Evolutionary conservation across 129 eudicot species (phyloP).

Genomic region (Lactuca sativa): DNA sequence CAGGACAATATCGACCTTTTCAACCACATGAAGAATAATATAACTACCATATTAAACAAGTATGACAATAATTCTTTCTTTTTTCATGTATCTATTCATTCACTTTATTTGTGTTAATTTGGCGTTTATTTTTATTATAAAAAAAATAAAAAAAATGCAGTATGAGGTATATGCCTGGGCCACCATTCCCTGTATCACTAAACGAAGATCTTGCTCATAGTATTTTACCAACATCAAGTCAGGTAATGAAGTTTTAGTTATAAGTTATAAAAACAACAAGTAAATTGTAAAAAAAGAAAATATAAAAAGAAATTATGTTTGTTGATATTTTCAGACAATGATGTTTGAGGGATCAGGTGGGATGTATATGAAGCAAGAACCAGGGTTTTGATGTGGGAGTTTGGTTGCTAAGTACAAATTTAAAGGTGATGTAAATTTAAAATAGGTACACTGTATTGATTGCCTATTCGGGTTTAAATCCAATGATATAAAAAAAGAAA

Average conservation of each 20-base stretch:
- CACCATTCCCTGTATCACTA: constrained; percentile 62
- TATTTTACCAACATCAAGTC: constrained; percentile 46
- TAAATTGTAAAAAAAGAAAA: not conserved
- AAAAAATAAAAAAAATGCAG: constrained; percentile 42
- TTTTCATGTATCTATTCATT: not conserved
- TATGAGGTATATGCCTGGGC: constrained; percentile 78
- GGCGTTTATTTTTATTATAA: not conserved
- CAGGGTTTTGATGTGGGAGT: constrained; percentile 29
- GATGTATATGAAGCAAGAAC: constrained; percentile 40
- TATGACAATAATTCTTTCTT: constrained; percentile 28
- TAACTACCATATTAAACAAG: constrained; percentile 58
- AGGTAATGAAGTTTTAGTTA: constrained; percentile 39
- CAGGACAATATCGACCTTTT: constrained; percentile 82
- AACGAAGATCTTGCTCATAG: constrained; percentile 67
- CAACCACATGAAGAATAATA: constrained; percentile 62
- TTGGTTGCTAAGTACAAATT: constrained; percentile 29
- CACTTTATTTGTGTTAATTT: constrained; percentile 2
- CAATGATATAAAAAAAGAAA: constrained; percentile 2
- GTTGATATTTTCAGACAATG: constrained; percentile 29
- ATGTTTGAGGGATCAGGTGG: constrained; percentile 31
- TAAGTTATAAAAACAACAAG: not conserved
- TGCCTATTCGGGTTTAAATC: constrained; percentile 21
- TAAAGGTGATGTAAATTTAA: constrained; percentile 32
- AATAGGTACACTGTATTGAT: constrained; percentile 18
- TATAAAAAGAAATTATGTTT: not conserved